Evolutionary conservation across 768 basidiomycete genomes (phyloP), one percentile per base, ranked within the genome.

Genomic region (Hypsizygus marmoreus): DNA sequence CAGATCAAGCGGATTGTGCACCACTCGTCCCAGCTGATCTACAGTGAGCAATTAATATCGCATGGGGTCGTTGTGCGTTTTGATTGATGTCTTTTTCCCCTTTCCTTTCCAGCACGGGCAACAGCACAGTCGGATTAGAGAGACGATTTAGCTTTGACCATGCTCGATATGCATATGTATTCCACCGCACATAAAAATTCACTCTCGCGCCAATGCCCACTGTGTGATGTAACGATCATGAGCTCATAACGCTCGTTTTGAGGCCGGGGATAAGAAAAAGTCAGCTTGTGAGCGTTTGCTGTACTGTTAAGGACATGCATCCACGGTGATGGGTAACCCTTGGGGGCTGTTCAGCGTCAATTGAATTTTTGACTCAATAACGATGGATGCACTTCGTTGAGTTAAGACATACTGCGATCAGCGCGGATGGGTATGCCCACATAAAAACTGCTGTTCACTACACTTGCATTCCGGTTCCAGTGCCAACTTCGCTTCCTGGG

Each of bases 1-100:
- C 74, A 81, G 65, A 98, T 99, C 73, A 97, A 95, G 79, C 81
- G 84, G 57, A 91, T 99, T 59, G 91, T 98, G 54, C 97, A 97
- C 76, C 93, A 95, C 79, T 87, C 87, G 55, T 77, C 80, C 49
- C 95, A 99, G 73, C 75, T 94, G 66, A 83, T 99, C 62, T 98
- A 97, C 88, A 97, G 92, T 93, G 64, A 65, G 89, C n/a, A n/a
- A n/a, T n/a, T n/a, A n/a, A n/a, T 85, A 25, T 41, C 30, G 5
- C 22, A 10, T 41, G n/a, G n/a, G n/a, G n/a, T 40, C 16, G 36
- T 25, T 22, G 39, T n/a, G 38, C 16, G n/a, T 42, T 17, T 9
- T 8, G 32, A 10, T 20, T 29, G 9, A 10, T 44, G 22, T 20
- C 34, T 19, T 39, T 17, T 25, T 25, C 26, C 40, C 13, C 30